Percentiles rank a stretch among this genome's conserved stretches.
Evolutionary conservation across 768 basidiomycete species (phyloP).

Genomic region (Termitomyces sp.): DNA sequence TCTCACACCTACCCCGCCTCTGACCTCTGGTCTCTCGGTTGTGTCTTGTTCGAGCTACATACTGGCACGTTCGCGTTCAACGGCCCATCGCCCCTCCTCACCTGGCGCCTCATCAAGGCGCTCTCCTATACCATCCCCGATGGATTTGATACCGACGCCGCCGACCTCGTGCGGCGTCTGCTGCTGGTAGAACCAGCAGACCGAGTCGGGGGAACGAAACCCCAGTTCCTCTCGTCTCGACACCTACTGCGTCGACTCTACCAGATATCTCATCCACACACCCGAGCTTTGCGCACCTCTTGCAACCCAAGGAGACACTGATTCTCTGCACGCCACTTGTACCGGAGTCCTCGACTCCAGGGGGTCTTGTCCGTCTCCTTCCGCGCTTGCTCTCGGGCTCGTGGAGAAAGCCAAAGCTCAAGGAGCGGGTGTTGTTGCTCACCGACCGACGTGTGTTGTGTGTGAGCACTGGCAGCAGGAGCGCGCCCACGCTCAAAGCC

Average conservation of each 20-base stretch:
- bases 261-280: background rate
- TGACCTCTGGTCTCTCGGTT: conserved; percentile 95
- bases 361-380: conserved; percentile 4
- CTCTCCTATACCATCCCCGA: conserved; percentile 86
- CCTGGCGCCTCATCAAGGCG: conserved; percentile 90
- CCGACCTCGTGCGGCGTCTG: conserved; percentile 74
- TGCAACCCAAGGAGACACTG: conserved; percentile 5
- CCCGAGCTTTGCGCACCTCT: conserved; percentile 2
- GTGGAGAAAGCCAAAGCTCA: conserved; percentile 12
- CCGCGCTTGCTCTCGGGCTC: conserved; percentile 12
- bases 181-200: conserved; percentile 63
- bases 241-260: background rate
- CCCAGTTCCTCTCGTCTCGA: background rate
- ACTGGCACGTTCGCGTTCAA: conserved; percentile 90
- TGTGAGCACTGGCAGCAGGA: conserved; percentile 4
- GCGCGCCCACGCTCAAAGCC: conserved; percentile 2
- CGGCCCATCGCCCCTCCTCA: conserved; percentile 88
- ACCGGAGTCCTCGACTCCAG: conserved; percentile 8
- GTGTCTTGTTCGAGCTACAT: conserved; percentile 91
- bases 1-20: conserved; percentile 49
- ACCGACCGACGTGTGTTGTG: conserved; percentile 13
- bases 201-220: conserved; percentile 42
- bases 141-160: conserved; percentile 77
- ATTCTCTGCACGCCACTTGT: conserved; percentile 6
- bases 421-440: conserved; percentile 9